A percentile compares a stretch with the other conserved stretches of the same genome.
These are phyloP conservation scores for Phaeolepiota aurea DNA, from an alignment of 768 basidiomycete species.

Conservation along the genomic window DNA sequence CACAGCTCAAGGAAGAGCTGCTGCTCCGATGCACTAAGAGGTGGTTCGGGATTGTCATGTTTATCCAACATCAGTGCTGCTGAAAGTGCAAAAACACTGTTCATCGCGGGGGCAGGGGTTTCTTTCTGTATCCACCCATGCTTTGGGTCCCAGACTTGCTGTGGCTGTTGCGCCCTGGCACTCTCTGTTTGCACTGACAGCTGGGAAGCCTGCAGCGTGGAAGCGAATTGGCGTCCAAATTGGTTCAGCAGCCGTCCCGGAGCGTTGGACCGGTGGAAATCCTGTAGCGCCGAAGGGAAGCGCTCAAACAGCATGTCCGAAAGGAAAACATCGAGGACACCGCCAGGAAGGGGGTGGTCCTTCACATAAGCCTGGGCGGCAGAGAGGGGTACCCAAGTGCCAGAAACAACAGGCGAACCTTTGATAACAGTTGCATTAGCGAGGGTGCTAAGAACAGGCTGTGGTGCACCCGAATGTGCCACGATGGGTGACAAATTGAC, in stretches of 20 bases:
- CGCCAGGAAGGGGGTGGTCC: slow-evolving; percentile 29
- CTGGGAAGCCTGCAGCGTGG: slow-evolving; percentile 36
- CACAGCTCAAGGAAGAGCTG: slow-evolving; percentile 65
- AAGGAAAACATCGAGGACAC: slow-evolving; percentile 46
- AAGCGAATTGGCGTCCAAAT: slow-evolving; percentile 58
- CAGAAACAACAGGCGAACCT: slow-evolving; percentile 44
- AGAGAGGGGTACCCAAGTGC: slow-evolving; percentile 64
- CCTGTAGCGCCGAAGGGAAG: slow-evolving; percentile 55
- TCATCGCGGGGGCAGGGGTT: slow-evolving; percentile 3
- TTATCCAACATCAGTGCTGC: slow-evolving; percentile 6
- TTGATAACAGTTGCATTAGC: slow-evolving; percentile 44
- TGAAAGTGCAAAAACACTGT: slow-evolving; percentile 7
- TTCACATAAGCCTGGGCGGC: slow-evolving; percentile 45
- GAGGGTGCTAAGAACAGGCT: slow-evolving; percentile 27
- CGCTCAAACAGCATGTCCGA: slow-evolving; percentile 52
- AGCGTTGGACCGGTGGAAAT: slow-evolving; percentile 42
- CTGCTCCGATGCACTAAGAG: slow-evolving; percentile 62
- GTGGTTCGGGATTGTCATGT: slow-evolving; percentile 28
- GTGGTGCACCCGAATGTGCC: slow-evolving; percentile 31
- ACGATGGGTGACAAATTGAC: slow-evolving; percentile 62
- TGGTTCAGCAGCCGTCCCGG: slow-evolving; percentile 41
- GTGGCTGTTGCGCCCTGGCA: slow-evolving; percentile 7
- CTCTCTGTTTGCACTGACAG: slow-evolving; percentile 11
- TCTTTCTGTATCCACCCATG: slow-evolving; percentile 9
- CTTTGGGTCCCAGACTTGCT: slow-evolving; percentile 5